Evolutionary conservation across 2,329 filamentous ascomycete genomes (phyloP).

Genomic region (Ophiostoma ips): DNA sequence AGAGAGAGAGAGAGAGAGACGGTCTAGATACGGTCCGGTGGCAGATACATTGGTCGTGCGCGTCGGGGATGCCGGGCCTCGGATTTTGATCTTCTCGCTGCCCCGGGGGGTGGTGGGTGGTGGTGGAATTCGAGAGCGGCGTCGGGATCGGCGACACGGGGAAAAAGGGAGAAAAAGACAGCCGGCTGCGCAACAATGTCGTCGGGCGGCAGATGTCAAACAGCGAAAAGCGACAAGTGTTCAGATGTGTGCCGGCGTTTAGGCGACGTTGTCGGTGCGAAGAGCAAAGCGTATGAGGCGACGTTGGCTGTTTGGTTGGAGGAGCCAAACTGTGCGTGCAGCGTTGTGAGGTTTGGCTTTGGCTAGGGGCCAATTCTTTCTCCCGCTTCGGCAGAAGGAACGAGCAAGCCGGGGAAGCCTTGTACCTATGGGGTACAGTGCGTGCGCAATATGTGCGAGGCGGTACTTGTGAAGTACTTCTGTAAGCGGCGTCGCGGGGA

Average conservation of each 20-base stretch:
- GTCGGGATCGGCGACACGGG: neutral
- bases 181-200: neutral
- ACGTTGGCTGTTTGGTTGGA: neutral
- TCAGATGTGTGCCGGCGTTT: neutral
- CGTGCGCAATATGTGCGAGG: too few species aligned
- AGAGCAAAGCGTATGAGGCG: neutral
- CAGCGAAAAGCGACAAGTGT: too few species aligned
- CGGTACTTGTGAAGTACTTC: too few species aligned
- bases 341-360: neutral
- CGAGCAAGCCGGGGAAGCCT: too few species aligned
- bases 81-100: too few species aligned
- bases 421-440: too few species aligned
- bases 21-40: neutral
- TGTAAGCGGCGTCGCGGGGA: too few species aligned
- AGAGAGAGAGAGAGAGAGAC: neutral
- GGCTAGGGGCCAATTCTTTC: constrained; percentile 1
- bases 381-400: neutral
- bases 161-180: neutral
- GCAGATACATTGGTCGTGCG: constrained; percentile 6
- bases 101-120: too few species aligned
- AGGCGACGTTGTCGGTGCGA: neutral
- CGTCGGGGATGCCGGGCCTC: neutral
- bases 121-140: neutral
- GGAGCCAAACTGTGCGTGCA: neutral
- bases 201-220: neutral